phyloP scores from a whole-genome alignment of 352 stramenopile genomes.

The Globisporangium canariense region DNA sequence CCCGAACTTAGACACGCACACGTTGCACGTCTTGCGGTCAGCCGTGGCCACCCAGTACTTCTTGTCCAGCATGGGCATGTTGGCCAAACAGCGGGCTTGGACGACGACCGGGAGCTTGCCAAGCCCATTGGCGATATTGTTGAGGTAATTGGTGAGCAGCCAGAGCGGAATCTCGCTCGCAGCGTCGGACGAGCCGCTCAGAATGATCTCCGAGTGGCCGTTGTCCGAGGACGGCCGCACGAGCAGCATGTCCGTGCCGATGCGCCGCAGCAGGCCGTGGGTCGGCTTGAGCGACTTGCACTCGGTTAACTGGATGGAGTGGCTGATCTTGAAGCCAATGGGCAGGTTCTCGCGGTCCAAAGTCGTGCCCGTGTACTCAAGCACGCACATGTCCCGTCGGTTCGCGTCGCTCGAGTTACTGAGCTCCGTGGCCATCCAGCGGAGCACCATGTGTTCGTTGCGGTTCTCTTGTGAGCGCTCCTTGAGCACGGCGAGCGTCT shows the following conservation, averaged over 20 bases:
- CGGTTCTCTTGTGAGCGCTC: slow-evolving; percentile 37
- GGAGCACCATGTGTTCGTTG: slow-evolving; percentile 64
- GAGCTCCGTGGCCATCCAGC: slow-evolving; percentile 68
- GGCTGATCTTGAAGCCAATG: slow-evolving; percentile 60
- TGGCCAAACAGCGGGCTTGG: slow-evolving; percentile 41
- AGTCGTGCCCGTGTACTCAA: slow-evolving; percentile 71
- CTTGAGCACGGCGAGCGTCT: slow-evolving; percentile 56
- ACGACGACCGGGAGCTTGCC: slow-evolving; percentile 53
- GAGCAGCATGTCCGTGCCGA: slow-evolving; percentile 53
- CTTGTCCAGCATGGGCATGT: slow-evolving; percentile 47
- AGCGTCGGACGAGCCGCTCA: slow-evolving; percentile 43
- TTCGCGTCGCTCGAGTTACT: slow-evolving; percentile 41
- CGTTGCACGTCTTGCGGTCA: slow-evolving; percentile 58
- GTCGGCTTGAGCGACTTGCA: slow-evolving; percentile 61
- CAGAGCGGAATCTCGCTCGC: slow-evolving; percentile 35
- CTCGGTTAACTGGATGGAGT: slow-evolving; percentile 51
- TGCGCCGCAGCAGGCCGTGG: slow-evolving; percentile 49
- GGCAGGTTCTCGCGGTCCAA: slow-evolving; percentile 46
- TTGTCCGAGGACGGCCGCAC: slow-evolving; percentile 36
- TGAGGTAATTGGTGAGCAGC: slow-evolving; percentile 41
- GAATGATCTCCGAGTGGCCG: slow-evolving; percentile 50
- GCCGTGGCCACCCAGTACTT: slow-evolving; percentile 37
- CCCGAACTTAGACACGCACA: slow-evolving; percentile 59
- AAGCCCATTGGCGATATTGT: slow-evolving; percentile 29
- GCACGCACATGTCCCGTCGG: slow-evolving; percentile 61